Evolutionary conservation across 75 land plant genomes (phyloP).

Genomic region (Pinus tabuliformis): DNA sequence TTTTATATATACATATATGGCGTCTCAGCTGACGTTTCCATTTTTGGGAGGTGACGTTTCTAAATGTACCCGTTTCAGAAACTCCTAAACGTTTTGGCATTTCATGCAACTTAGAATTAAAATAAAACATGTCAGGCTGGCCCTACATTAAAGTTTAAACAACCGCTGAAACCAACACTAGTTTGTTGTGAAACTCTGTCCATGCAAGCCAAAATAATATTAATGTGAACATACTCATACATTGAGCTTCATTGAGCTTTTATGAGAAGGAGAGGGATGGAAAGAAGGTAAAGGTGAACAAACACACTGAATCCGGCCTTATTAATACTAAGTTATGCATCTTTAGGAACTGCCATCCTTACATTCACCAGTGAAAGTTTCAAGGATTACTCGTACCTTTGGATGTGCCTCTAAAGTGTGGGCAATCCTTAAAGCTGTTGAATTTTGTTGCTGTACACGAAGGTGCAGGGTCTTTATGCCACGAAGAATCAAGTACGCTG

Average conservation of each 20-base stretch:
- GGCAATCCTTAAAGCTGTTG: slow-evolving; percentile 86
- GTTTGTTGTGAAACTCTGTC: neutral
- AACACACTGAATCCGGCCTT: neutral
- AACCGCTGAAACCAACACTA: neutral
- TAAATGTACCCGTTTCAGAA: too few relatives aligned
- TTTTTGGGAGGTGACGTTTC: too few relatives aligned
- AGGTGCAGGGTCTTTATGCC: slow-evolving; percentile 98
- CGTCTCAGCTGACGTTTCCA: too few relatives aligned
- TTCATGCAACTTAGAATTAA: too few relatives aligned
- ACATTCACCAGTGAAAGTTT: slow-evolving; percentile 1
- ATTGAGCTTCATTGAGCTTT: neutral
- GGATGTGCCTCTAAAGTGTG: slow-evolving; percentile 90
- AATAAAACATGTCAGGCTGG: neutral
- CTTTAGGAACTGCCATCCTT: neutral
- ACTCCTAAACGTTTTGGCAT: too few relatives aligned
- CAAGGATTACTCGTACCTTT: slow-evolving; percentile 50
- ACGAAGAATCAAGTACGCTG: slow-evolving; percentile 83
- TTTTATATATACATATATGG: too few relatives aligned
- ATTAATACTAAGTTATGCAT: neutral
- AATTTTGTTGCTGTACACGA: slow-evolving; percentile 93
- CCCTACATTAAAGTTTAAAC: neutral
- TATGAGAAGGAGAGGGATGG: neutral
- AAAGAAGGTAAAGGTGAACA: neutral
- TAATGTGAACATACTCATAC: neutral
- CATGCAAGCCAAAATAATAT: neutral